Base-by-base conservation (phyloP, 169 alveolate genomes). In the Plasmodium gaboni region DNA sequence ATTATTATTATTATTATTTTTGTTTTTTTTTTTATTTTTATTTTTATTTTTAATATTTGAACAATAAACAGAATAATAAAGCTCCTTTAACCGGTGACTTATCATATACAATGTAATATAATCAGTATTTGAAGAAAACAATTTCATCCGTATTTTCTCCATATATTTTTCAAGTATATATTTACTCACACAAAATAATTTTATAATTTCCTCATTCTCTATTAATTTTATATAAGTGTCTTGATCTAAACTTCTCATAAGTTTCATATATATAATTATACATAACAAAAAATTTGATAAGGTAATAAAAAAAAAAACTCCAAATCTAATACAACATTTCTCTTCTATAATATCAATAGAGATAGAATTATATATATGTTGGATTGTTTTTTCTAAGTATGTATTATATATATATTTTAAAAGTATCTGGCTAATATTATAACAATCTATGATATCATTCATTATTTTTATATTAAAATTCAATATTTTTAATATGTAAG, bases 261-360 rank as follows among this genome's bases (percentile, higher is more conserved):
- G 51, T 32, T 83, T n/a, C 19, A 83, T 53, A 71, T 83, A 83
- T 68, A 68, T 83, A 44, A 44, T 13, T 24, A 57, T 50, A 48
- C 63, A 83, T 38, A 83, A 53, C 15, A 83, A 17, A 68, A 83
- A 83, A 28, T 53, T 42, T 2, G 85, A 83, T 42, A 83, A 74
- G 4, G 74, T 44, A 26, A 71, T 83, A 46, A 55, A 83, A 83
- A 83, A 83, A 71, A 46, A 55, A 0, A 63, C 46, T 2, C 46
- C 70, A 83, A 83, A 83, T 57, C 91, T 55, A 10, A 83, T 63
- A 60, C 22, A 50, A 13, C 91, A 48, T 61, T 83, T 83, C 68
- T 83, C 85, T 57, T 42, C 8, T 10, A 51, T 28, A 17, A 28
- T 46, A 15, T 53, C n/a, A 48, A 26, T 68, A 13, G 46, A 60